Base-by-base conservation (phyloP, 2,329 filamentous ascomycete genomes). In the Fusarium sp. region DNA sequence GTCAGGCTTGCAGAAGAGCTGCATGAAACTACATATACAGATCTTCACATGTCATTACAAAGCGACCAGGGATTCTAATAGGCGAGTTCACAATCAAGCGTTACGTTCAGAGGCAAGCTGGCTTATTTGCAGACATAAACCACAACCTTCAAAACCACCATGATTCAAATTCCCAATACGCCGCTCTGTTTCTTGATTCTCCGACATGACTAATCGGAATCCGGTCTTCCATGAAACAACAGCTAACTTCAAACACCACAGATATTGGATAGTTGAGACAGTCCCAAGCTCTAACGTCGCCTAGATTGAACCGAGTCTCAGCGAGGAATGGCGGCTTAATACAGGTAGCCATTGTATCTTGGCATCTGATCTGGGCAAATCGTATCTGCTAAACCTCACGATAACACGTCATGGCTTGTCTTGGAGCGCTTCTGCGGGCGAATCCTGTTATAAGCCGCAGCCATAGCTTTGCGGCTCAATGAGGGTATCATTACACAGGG, bases 391-490 rank as follows among this genome's bases (percentile, higher is more conserved):
- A 40, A 20, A 16, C 13, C 20, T 43, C 47, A 60, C 42, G 18
- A 37, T 32, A 30, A n/a, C 18, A 20, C 51, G 47, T 57, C 57
- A 53, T 62, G 42, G 43, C 27, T 21, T 16, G 42, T 23, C 54
- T 42, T 53, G 34, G 47, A 50, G 46, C 50, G 28, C 20, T 16
- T 53, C 50, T 11, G 56, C 46, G 30, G 37, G 28, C 27, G 37
- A 63, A 59, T 46, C 53, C 54, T 43, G 46, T 48, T 47, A 21
- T 27, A 63, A 68, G 59, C 63, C 45, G 56, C 57, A 50, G 11
- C 23, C 42, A 53, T 32, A 18, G 23, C 21, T 42, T 27, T 41
- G 14, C 25, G 7, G 13, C 21, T 20, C 48, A 32, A 21, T 21
- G 27, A 43, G 18, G n/a, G 37, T 23, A 28, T 14, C 23, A 11